Evolutionary conservation across 2,329 filamentous ascomycete genomes (phyloP).

Genomic region (Ambrosiella beaveri): DNA sequence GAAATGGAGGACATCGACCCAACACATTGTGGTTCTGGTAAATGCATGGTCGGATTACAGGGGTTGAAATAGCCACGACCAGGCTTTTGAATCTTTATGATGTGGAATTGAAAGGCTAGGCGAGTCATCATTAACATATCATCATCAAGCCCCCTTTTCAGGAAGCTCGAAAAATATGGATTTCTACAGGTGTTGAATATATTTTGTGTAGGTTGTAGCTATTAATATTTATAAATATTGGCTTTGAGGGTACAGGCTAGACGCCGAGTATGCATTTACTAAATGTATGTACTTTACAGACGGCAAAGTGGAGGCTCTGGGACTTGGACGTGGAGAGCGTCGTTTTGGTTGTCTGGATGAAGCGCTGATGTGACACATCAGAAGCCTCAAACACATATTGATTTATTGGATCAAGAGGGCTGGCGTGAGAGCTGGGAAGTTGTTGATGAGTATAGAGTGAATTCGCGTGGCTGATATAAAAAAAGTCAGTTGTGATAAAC

Average conservation of each 20-base stretch:
- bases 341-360: background rate
- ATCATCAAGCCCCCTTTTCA: background rate
- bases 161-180: background rate
- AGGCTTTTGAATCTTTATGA: background rate
- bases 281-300: too few relatives aligned
- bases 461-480: background rate
- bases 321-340: background rate
- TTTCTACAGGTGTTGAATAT: too few relatives aligned
- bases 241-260: too few relatives aligned
- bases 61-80: background rate
- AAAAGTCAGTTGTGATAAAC: background rate
- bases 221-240: too few relatives aligned
- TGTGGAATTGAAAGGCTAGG: background rate
- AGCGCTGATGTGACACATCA: constrained; percentile 1
- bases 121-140: background rate
- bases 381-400: background rate
- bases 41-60: background rate
- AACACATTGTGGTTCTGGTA: too few relatives aligned
- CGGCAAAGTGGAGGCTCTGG: too few relatives aligned
- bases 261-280: too few relatives aligned
- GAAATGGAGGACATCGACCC: background rate
- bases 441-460: too few relatives aligned
- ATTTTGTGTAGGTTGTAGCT: too few relatives aligned
- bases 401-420: background rate
- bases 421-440: too few relatives aligned